These are phyloP conservation scores for Hansenula lynferdii DNA, from an alignment of 1,139 yeast species.

Conservation along the genomic window DNA sequence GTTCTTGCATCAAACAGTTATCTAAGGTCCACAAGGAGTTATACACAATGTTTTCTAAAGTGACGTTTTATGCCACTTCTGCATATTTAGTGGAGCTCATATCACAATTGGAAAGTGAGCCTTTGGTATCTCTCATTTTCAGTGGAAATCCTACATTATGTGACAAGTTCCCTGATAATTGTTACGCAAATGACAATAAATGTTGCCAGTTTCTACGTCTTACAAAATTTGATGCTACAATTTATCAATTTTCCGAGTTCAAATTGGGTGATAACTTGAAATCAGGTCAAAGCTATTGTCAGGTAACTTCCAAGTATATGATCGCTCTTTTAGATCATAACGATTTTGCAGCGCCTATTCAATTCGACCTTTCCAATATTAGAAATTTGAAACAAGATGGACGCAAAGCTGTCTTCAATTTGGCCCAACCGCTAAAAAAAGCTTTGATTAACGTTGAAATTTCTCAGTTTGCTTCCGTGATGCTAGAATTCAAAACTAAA, in stretches of 20 bases:
- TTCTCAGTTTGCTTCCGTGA: not conserved
- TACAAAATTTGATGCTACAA: slow-evolving; percentile 3
- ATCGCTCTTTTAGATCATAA: slow-evolving; percentile 11
- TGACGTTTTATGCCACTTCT: slow-evolving; percentile 11
- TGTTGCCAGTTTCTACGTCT: slow-evolving; percentile 12
- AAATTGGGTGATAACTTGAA: slow-evolving; percentile 4
- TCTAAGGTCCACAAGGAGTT: not conserved
- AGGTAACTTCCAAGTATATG: slow-evolving; percentile 8
- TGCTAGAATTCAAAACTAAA: slow-evolving; percentile 16
- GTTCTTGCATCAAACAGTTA: not conserved
- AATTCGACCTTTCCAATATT: slow-evolving; percentile 10
- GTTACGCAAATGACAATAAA: slow-evolving; percentile 15
- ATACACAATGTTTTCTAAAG: slow-evolving; percentile 3
- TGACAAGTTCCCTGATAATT: slow-evolving; percentile 6
- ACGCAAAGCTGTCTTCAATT: slow-evolving; percentile 4
- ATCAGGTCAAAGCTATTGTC: slow-evolving; percentile 11
- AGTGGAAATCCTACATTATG: not conserved
- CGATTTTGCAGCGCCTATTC: slow-evolving; percentile 16
- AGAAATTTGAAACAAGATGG: slow-evolving; percentile 2
- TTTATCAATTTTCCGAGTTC: slow-evolving; percentile 6
- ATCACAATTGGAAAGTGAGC: slow-evolving; percentile 13
- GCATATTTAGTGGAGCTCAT: slow-evolving; percentile 18
- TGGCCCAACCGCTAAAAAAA: slow-evolving; percentile 7
- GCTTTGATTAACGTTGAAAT: slow-evolving; percentile 7
- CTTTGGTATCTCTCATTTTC: slow-evolving; percentile 1